Conservation (phyloP, 306 rosid genomes). For the Malus sylvestris region DNA sequence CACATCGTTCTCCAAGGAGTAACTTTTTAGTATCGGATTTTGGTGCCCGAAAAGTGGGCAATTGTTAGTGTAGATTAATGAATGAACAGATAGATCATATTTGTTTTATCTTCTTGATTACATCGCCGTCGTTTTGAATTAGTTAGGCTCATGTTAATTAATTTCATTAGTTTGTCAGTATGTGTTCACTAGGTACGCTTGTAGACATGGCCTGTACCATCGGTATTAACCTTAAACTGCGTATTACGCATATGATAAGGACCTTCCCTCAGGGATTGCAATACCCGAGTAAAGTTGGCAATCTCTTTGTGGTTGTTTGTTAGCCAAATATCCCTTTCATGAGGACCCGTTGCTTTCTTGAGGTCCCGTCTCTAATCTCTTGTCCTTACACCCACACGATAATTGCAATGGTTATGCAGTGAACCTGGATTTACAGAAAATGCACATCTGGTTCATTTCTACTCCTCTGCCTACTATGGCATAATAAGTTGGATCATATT, state of each 20-base stretch:
- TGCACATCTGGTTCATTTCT: neutral
- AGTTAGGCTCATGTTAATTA: neutral
- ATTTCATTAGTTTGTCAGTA: neutral
- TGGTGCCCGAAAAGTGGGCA: neutral
- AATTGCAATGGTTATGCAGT: neutral
- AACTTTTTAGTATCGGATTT: neutral
- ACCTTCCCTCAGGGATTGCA: conserved; percentile 12
- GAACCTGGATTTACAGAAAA: neutral
- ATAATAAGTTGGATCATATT: neutral
- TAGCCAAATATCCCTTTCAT: neutral
- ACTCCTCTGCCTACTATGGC: neutral
- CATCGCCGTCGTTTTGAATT: neutral
- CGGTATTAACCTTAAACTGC: neutral
- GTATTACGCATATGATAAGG: neutral
- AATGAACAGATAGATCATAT: neutral
- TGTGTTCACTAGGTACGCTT: neutral
- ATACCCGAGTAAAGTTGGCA: neutral
- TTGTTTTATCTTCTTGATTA: neutral
- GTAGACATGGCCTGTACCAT: neutral
- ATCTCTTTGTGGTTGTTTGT: neutral
- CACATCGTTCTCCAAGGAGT: neutral
- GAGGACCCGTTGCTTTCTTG: neutral
- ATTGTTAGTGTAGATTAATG: neutral
- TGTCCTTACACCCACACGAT: neutral
- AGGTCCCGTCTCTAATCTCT: neutral